Base-by-base conservation (phyloP, 2,329 filamentous ascomycete species). In the Alternaria rosae region DNA sequence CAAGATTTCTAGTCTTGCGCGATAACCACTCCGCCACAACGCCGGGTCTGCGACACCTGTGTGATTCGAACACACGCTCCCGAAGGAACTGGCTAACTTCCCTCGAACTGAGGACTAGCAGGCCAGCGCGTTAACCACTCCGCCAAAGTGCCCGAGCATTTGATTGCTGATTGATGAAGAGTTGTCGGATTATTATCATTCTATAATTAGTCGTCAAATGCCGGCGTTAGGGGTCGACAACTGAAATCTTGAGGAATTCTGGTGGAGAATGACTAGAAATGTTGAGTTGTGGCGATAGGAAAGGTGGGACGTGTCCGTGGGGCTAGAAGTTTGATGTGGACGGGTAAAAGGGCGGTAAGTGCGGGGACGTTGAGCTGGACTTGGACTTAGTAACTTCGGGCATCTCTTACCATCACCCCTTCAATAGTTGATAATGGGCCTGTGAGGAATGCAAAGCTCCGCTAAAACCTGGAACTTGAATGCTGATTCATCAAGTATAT, bases 1-100 rank as follows among this genome's bases (percentile, higher is more conserved):
- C 71, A 77, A 76, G 75, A 76, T 77, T 77, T 77, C 76, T 77
- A 78, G 76, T 76, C 75, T 76, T 78, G 70, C 75, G 76, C 76
- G 74, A 78, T 77, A 78, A 78, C 75, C 76, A 78, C 76, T 78
- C 75, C 72, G 76, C 76, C 76, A 78, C 72, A 68, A 74, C 72
- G 75, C 76, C 74, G n/a, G n/a, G n/a, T n/a, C n/a, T n/a, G n/a
- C 68, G 69, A 71, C 66, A 65, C 70, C 70, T 72, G 70, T 70
- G 70, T 67, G 70, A 72, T 72, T 72, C 70, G 70, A 72, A 71
- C 70, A 67, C 70, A 70, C 70, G 70, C 70, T 72, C 70, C 70
- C 70, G 70, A 72, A 70, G 70, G 70, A 72, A 72, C 68, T 70
- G 68, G 70, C 70, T 72, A 55, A 61, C 65, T 67, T 65, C 44